phyloP scores from a whole-genome alignment of 129 eudicot genomes.

The Saussurea involucrata region DNA sequence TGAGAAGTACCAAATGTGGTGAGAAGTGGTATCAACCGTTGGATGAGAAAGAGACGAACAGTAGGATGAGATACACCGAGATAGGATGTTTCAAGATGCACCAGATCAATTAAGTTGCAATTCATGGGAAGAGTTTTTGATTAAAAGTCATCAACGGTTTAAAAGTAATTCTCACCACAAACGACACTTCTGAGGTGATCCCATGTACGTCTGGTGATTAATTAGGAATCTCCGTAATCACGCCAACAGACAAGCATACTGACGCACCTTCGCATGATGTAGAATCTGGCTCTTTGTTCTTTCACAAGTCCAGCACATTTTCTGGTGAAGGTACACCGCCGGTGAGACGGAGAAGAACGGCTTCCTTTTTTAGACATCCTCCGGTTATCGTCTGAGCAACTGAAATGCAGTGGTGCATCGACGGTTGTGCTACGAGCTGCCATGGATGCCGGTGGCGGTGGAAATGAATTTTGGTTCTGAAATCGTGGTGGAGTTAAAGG shows the following conservation, averaged over 20 bases:
- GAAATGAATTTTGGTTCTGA: background rate
- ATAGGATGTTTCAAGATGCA: no score
- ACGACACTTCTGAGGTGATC: no score
- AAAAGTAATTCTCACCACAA: no score
- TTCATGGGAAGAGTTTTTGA: no score
- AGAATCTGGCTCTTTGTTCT: conserved; percentile 69
- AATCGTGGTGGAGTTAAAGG: conserved; percentile 1
- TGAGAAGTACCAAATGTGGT: no score
- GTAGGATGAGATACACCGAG: no score
- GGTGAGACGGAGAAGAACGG: conserved; percentile 18
- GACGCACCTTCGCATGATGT: conserved; percentile 66
- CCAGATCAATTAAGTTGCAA: no score
- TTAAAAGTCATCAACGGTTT: no score
- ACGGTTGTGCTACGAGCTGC: conserved; percentile 5
- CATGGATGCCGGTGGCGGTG: background rate
- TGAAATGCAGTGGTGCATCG: conserved; percentile 15
- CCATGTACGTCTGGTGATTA: no score
- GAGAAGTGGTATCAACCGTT: no score
- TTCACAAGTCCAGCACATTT: conserved; percentile 59
- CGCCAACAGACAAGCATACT: conserved; percentile 73
- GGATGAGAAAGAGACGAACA: no score
- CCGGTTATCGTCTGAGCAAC: conserved; percentile 35
- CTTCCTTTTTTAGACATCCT: conserved; percentile 45
- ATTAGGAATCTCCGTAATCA: conserved; percentile 51
- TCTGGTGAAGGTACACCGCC: conserved; percentile 52